These are phyloP conservation scores for Wickerhamomyces hampshirensis DNA, from an alignment of 805 yeast species.

Conservation along the genomic window DNA sequence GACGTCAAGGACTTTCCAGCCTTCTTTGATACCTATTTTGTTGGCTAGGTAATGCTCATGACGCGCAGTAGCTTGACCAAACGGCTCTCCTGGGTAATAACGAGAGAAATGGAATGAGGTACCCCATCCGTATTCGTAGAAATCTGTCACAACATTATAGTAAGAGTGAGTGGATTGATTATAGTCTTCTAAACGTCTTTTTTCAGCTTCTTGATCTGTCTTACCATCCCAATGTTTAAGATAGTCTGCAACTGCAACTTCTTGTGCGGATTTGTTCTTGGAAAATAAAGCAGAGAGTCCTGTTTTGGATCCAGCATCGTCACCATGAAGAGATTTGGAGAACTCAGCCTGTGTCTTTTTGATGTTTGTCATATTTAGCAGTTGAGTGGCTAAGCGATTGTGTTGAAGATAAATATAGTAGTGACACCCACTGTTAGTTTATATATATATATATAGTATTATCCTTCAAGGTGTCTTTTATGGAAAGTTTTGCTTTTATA, in stretches of 20 bases:
- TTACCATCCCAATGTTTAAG: conserved; percentile 98
- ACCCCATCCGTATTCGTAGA: conserved; percentile 99
- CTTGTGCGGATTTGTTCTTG: conserved; percentile 76
- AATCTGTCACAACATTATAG: conserved; percentile 95
- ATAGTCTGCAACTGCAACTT: conserved; percentile 82
- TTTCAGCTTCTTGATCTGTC: conserved; percentile 66
- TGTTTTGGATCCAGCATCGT: conserved; percentile 51
- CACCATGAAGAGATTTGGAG: conserved; percentile 85
- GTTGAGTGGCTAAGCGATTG: too few relatives aligned
- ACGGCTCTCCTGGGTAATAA: conserved; percentile 89
- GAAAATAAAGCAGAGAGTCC: conserved; percentile 75
- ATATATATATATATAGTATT: too few relatives aligned
- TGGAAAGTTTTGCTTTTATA: too few relatives aligned
- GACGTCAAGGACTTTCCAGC: conserved; percentile 89
- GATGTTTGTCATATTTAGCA: conserved; percentile 6
- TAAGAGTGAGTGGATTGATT: conserved; percentile 90
- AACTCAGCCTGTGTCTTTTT: conserved; percentile 44
- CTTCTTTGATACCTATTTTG: conserved; percentile 73
- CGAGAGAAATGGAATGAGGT: conserved; percentile 96
- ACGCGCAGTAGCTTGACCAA: conserved; percentile 91
- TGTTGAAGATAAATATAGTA: too few relatives aligned
- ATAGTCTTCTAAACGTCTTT: conserved; percentile 74
- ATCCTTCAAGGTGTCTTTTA: too few relatives aligned
- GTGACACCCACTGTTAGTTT: too few relatives aligned
- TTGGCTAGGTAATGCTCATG: conserved; percentile 94